Percentiles rank a stretch among this genome's conserved stretches.
Conservation (phyloP, 371 early-diverging fungal species). For the Mucor lusitanicus region DNA sequence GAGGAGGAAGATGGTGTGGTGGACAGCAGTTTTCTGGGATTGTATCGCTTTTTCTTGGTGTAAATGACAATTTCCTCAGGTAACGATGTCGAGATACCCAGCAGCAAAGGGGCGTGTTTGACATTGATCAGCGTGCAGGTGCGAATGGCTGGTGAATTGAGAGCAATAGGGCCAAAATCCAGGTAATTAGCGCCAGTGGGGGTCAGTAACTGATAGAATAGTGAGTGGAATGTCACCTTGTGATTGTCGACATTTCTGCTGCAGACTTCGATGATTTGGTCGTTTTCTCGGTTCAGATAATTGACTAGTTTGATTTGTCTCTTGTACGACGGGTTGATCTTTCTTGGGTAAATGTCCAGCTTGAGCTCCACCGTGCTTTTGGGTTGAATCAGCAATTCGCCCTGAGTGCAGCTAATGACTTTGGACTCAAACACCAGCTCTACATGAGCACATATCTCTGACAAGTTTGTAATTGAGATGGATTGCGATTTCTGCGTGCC, state of each 20-base stretch:
- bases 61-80: conserved; percentile 69
- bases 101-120: conserved; percentile 49
- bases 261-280: conserved; percentile 86
- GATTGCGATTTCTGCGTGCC: conserved; percentile 87
- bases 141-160: conserved; percentile 80
- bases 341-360: conserved; percentile 93
- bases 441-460: conserved; percentile 85
- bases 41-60: conserved; percentile 27
- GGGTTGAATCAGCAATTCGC: conserved; percentile 83
- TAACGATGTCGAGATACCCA: conserved; percentile 65
- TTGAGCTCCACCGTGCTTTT: conserved; percentile 80
- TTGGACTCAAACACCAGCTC: conserved; percentile 90
- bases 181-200: conserved; percentile 88
- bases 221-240: conserved; percentile 92
- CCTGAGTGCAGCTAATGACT: conserved; percentile 82
- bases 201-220: conserved; percentile 91
- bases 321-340: conserved; percentile 93
- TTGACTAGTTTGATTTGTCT: conserved; percentile 94
- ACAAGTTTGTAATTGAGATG: conserved; percentile 78
- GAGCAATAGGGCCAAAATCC: conserved; percentile 85
- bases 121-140: conserved; percentile 86
- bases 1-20: not conserved
- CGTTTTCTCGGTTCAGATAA: conserved; percentile 82
- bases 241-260: conserved; percentile 95
- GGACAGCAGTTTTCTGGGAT: conserved; percentile 1